These are phyloP conservation scores for Protomyces pachydermus DNA, from an alignment of 1,139 yeast species.

Conservation along the genomic window DNA sequence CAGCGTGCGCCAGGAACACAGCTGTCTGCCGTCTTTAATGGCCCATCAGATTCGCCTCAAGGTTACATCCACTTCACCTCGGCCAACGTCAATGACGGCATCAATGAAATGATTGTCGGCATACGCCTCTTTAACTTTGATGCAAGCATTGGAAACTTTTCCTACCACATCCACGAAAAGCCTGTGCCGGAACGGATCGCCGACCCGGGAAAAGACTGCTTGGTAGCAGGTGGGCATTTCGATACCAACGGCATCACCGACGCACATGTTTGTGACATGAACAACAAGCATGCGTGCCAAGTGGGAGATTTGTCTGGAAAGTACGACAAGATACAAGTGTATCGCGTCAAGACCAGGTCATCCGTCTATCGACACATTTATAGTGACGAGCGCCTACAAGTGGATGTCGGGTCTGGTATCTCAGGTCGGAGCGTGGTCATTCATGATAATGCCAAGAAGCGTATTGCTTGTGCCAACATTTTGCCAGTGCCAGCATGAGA, in stretches of 20 bases:
- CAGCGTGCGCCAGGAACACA: no score
- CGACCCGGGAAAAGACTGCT: slow-evolving; percentile 3
- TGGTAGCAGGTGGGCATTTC: slow-evolving; percentile 12
- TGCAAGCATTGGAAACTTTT: background rate
- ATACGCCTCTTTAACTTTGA: slow-evolving; percentile 6
- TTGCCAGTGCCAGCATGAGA: no score
- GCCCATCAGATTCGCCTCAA: background rate
- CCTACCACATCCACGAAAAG: slow-evolving; percentile 11
- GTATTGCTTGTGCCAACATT: slow-evolving; percentile 20
- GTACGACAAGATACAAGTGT: slow-evolving; percentile 3
- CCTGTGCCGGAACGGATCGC: slow-evolving; percentile 5
- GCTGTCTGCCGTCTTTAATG: background rate
- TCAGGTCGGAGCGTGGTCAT: slow-evolving; percentile 15
- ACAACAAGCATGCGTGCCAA: slow-evolving; percentile 3
- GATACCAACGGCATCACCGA: slow-evolving; percentile 2
- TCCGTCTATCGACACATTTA: slow-evolving; percentile 12
- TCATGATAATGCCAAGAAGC: slow-evolving; percentile 8
- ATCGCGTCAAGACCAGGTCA: background rate
- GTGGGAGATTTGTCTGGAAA: slow-evolving; percentile 19
- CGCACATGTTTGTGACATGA: background rate
- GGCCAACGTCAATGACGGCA: background rate
- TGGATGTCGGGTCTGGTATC: background rate
- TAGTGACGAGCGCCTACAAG: slow-evolving; percentile 2
- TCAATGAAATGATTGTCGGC: background rate
- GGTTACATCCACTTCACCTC: background rate